phyloP scores from a whole-genome alignment of 371 early-diverging fungal genomes.

The Mucor circinelloides region DNA sequence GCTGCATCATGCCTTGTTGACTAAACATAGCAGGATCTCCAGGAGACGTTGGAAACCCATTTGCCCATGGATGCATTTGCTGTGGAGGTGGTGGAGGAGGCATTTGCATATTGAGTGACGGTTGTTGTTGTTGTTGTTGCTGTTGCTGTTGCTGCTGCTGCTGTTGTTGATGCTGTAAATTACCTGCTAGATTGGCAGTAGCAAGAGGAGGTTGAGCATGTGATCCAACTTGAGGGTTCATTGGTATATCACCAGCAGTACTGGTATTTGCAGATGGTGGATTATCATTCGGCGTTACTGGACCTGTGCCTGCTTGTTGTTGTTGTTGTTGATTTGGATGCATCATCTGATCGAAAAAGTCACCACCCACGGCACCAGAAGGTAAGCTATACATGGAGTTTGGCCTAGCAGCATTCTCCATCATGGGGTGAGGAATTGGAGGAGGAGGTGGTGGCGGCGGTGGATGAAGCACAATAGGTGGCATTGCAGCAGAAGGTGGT shows the following conservation, averaged over 20 bases:
- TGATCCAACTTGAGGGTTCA: not conserved
- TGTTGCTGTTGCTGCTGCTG: not conserved
- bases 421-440: constrained; percentile 10
- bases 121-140: not conserved
- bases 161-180: not conserved
- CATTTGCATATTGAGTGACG: not conserved
- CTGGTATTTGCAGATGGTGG: not conserved
- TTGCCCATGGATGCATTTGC: not conserved
- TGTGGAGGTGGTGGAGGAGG: not conserved
- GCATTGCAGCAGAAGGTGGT: not conserved
- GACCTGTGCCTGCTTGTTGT: not conserved
- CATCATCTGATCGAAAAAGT: constrained; percentile 8
- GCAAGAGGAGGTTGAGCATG: not conserved
- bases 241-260: not conserved
- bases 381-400: constrained; percentile 1
- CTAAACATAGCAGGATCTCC: not conserved
- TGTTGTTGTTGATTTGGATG: not conserved
- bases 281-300: not conserved
- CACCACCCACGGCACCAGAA: not conserved
- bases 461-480: constrained; percentile 8
- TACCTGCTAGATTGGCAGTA: not conserved
- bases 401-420: constrained; percentile 5
- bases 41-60: not conserved
- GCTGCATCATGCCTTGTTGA: constrained; percentile 1
- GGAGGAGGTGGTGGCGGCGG: constrained; percentile 7